A percentile compares a stretch with the other conserved stretches of the same genome.
Evolutionary conservation across 805 yeast species (phyloP).

Genomic region (Tanozyma kutaoensis): DNA sequence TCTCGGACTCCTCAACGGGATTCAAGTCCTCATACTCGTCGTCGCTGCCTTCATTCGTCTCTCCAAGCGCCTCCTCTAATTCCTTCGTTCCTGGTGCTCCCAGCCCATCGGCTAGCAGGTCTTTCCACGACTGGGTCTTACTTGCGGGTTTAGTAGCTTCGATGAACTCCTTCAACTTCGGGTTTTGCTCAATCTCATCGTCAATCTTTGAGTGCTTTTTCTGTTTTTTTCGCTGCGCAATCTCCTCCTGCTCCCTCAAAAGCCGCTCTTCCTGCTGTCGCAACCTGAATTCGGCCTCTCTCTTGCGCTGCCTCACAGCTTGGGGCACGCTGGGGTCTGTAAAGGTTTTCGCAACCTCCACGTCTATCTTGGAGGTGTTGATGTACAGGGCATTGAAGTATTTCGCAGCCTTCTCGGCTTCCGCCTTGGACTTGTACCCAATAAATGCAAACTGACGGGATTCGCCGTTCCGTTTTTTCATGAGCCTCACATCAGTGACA

Average conservation of each 20-base stretch:
- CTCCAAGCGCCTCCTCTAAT: constrained; percentile 27
- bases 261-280: constrained; percentile 29
- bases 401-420: constrained; percentile 66
- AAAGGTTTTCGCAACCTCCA: constrained; percentile 72
- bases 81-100: constrained; percentile 33
- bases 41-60: constrained; percentile 31
- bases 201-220: constrained; percentile 31
- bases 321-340: constrained; percentile 73
- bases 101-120: constrained; percentile 31
- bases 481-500: constrained; percentile 80
- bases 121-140: constrained; percentile 66
- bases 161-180: constrained; percentile 66
- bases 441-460: constrained; percentile 89
- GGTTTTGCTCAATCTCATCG: constrained; percentile 48
- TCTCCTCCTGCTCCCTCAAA: constrained; percentile 20
- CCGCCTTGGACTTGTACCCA: constrained; percentile 63
- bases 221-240: constrained; percentile 24
- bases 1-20: constrained; percentile 23
- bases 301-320: constrained; percentile 18
- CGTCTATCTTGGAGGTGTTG: constrained; percentile 71
- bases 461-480: constrained; percentile 71
- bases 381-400: constrained; percentile 70
- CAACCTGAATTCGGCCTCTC: constrained; percentile 26
- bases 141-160: constrained; percentile 70
- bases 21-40: constrained; percentile 39